phyloP scores from a whole-genome alignment of 2,329 filamentous ascomycete genomes.

The Leptodontidium sp. region DNA sequence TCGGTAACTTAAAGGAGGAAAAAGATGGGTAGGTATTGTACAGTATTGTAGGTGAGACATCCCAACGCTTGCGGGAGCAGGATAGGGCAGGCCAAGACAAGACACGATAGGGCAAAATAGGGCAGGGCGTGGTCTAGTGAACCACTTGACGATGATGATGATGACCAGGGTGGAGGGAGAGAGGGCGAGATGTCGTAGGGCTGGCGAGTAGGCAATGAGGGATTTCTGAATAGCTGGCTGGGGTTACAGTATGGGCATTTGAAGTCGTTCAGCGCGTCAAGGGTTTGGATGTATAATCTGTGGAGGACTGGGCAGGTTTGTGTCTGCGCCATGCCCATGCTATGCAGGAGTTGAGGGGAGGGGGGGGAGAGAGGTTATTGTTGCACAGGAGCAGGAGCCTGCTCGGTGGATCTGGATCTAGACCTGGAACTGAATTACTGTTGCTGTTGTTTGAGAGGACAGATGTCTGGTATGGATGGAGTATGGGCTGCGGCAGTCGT shows the following conservation, averaged over 20 bases:
- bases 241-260: neutral
- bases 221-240: neutral
- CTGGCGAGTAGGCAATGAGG: neutral
- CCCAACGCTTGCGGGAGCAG: too few relatives aligned
- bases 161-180: too few relatives aligned
- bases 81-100: too few relatives aligned
- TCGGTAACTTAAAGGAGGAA: neutral
- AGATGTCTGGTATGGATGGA: neutral
- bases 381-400: too few relatives aligned
- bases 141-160: neutral
- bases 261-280: neutral
- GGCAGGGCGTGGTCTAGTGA: neutral
- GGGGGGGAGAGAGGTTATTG: too few relatives aligned
- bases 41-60: too few relatives aligned
- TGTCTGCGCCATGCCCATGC: constrained; percentile 2
- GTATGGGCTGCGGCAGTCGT: neutral
- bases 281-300: neutral
- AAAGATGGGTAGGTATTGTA: neutral
- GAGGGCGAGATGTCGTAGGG: neutral
- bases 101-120: too few relatives aligned
- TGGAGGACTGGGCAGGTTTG: too few relatives aligned
- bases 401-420: too few relatives aligned
- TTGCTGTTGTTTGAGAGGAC: neutral
- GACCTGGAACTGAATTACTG: neutral
- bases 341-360: too few relatives aligned